Base-by-base conservation (phyloP, 495 filamentous ascomycete species). In the Immersiella caudata region DNA sequence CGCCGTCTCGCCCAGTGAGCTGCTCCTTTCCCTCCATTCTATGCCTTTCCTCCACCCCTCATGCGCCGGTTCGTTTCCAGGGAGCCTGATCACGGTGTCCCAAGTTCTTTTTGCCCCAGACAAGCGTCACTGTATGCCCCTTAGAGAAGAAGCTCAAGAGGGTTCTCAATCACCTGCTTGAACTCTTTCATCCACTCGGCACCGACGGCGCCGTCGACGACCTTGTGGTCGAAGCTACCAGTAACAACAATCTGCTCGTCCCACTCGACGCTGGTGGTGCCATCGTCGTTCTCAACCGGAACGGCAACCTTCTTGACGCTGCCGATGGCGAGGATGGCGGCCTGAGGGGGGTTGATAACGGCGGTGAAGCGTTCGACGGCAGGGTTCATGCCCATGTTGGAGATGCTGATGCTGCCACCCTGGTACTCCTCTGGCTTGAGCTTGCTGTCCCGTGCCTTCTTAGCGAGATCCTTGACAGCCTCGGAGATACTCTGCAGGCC, bases 321-420 rank as follows among this genome's bases (percentile, higher is more conserved):
- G 67, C 96, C 96, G 60, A 99, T 92, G 55, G 96, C 96, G 65
- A 99, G 86, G 79, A 99, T 99, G 75, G 87, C 89, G 52, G 96
- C 94, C 84, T 99, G 95, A 33, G 96, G 96, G 56, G 96, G 96
- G 86, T 99, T 99, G 87, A 99, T 97, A 76, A 99, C 90, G 69
- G 96, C 96, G n/a, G 96, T 97, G 85, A 99, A 99, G 71, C 93
- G 88, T 76, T 97, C 93, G 68, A 99, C 88, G 46, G 96, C 96
- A 11, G 89, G 73, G 86, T 99, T 99, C 95, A 98, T 98, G 77
- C 96, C 96, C 96, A 99, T 97, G 88, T 99, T 99, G 82, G 90
- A 94, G 82, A 99, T 99, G 76, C 94, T 97, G 82, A 99, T 96
- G 71, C 93, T 97, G 78, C 96, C 96, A 54, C 96, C 96, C 83